Evolutionary conservation across 140 eudicot species (phyloP).

Genomic region (Cichorium intybus): DNA sequence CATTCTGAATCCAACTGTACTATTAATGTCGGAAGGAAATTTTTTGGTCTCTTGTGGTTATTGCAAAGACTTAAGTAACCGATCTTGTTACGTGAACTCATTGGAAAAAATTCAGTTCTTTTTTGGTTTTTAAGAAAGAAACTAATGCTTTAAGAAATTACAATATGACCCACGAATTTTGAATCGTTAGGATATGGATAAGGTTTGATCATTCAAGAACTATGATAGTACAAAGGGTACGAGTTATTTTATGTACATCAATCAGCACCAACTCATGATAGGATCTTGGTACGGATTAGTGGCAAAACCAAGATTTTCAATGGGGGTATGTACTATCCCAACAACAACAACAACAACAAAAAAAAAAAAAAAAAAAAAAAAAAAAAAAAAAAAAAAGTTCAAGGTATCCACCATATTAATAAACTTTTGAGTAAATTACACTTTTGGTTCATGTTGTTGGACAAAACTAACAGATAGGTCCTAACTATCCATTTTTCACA

Average conservation of each 20-base stretch:
- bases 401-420: background rate
- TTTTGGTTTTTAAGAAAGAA: conserved; percentile 2
- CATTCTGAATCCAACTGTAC: background rate
- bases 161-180: background rate
- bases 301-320: too few species aligned
- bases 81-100: background rate
- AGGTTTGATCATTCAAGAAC: conserved; percentile 6
- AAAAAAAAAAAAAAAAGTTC: too few species aligned
- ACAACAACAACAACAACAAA: too few species aligned
- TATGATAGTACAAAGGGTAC: background rate
- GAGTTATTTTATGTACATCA: conserved; percentile 14
- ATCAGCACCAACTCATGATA: conserved; percentile 17
- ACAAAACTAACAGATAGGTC: too few species aligned
- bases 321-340: too few species aligned
- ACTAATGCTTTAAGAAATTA: background rate
- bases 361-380: too few species aligned
- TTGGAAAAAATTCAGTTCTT: background rate
- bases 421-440: too few species aligned
- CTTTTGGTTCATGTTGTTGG: too few species aligned
- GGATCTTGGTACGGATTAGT: conserved; percentile 2
- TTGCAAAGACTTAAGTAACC: background rate
- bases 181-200: background rate
- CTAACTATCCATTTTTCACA: too few species aligned
- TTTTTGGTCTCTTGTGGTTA: background rate
- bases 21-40: too few species aligned